Percentiles rank a stretch among this genome's conserved stretches.
Evolutionary conservation across 169 alveolate species (phyloP).

Genomic region (Cryptosporidium canis): DNA sequence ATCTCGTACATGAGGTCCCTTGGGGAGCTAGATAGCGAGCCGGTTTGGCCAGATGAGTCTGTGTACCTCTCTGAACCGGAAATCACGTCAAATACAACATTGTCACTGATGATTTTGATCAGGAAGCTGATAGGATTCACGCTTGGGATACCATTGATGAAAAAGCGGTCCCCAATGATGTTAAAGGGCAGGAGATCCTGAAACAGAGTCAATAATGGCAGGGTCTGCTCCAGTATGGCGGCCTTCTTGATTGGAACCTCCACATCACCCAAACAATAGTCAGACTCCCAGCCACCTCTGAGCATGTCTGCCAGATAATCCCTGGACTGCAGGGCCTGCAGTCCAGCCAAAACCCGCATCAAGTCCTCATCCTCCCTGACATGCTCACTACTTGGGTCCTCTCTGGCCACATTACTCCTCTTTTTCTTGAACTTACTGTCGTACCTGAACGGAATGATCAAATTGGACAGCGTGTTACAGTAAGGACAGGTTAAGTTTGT

Average conservation of each 20-base stretch:
- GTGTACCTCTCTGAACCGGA: neutral
- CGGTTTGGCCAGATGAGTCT: neutral
- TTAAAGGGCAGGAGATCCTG: conserved; percentile 13
- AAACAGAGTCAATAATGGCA: conserved; percentile 2
- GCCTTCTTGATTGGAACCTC: neutral
- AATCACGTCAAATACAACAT: conserved; percentile 4
- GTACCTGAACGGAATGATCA: conserved; percentile 16
- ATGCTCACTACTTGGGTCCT: neutral
- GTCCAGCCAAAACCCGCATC: neutral
- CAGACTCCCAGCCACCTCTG: neutral
- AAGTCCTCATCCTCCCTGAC: neutral
- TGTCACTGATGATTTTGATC: conserved; percentile 24
- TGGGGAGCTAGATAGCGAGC: neutral
- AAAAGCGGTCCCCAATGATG: neutral
- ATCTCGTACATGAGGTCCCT: conserved; percentile 1
- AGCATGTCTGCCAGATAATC: neutral
- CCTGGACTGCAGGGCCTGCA: neutral
- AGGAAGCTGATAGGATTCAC: conserved; percentile 20
- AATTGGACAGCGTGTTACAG: conserved; percentile 21
- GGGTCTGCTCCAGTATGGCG: conserved; percentile 37
- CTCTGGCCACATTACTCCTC: neutral
- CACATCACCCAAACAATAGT: neutral
- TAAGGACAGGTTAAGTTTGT: conserved; percentile 52
- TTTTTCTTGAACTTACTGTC: neutral
- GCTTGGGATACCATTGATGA: neutral